A percentile compares a stretch with the other conserved stretches of the same genome.
Conservation (phyloP, 2,329 filamentous ascomycete genomes). For the Ceratocystis alfenasii region DNA sequence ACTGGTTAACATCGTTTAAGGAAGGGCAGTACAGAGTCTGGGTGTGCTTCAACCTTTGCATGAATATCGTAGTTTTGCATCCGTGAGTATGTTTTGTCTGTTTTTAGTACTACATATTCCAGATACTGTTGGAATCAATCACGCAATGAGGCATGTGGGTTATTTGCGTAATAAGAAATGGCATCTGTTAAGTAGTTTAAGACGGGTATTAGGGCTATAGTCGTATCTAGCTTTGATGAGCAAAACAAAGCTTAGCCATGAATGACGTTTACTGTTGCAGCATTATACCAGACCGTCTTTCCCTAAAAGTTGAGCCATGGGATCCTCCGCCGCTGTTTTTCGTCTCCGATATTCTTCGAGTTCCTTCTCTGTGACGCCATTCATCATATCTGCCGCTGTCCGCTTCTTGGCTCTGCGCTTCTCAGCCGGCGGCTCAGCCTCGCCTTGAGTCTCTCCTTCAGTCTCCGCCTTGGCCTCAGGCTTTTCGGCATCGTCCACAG, state of each 20-base stretch:
- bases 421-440: slow-evolving; percentile 28
- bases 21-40: neutral
- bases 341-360: slow-evolving; percentile 76
- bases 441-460: slow-evolving; percentile 24
- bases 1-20: neutral
- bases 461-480: slow-evolving; percentile 29
- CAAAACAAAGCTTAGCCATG: neutral
- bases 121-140: neutral
- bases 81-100: neutral
- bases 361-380: slow-evolving; percentile 67
- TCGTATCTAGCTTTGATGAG: neutral
- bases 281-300: slow-evolving; percentile 50
- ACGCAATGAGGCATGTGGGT: neutral
- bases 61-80: neutral
- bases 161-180: neutral
- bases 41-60: neutral
- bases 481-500: slow-evolving; percentile 24
- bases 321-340: slow-evolving; percentile 61
- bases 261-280: neutral
- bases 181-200: neutral
- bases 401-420: slow-evolving; percentile 42
- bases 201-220: too few relatives aligned
- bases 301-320: slow-evolving; percentile 72
- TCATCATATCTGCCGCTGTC: slow-evolving; percentile 65
- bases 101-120: too few relatives aligned